These are phyloP conservation scores for Skeletonema potamos DNA, from an alignment of 108 stramenopile genomes.

Conservation along the genomic window DNA sequence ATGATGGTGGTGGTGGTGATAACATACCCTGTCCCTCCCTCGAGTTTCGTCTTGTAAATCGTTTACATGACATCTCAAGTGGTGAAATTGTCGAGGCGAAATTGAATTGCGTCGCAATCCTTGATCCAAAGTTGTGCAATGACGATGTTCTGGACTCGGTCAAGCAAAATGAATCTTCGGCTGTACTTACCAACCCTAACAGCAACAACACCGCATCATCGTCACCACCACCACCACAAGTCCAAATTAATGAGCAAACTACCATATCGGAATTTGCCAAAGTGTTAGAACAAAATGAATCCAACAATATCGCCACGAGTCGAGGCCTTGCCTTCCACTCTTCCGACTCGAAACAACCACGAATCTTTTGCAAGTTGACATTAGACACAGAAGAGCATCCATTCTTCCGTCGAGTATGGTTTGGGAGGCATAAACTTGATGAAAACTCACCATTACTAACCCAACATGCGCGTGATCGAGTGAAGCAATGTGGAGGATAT, in stretches of 20 bases:
- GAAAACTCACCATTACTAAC: conserved; percentile 33
- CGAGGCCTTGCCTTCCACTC: no score
- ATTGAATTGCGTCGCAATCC: no score
- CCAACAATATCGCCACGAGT: no score
- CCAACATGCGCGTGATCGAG: conserved; percentile 8
- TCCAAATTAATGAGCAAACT: no score
- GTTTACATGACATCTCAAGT: conserved; percentile 55
- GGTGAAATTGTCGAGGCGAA: conserved; percentile 81
- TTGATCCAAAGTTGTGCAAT: conserved; percentile 58
- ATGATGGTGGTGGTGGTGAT: no score
- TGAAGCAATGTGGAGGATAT: conserved; percentile 16
- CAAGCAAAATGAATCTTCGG: no score
- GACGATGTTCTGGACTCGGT: no score
- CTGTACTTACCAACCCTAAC: background rate
- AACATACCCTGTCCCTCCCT: conserved; percentile 82
- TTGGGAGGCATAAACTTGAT: conserved; percentile 34
- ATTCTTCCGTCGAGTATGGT: conserved; percentile 41
- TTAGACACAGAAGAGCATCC: conserved; percentile 47
- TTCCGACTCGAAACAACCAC: background rate
- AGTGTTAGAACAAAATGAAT: no score
- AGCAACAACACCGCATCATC: no score
- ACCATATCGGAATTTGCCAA: no score
- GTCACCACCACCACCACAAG: no score
- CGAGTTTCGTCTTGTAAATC: conserved; percentile 77
- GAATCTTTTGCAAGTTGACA: conserved; percentile 6